Evolutionary conservation across 2,329 filamentous ascomycete genomes (phyloP).

Genomic region (Phyllachora maydis): DNA sequence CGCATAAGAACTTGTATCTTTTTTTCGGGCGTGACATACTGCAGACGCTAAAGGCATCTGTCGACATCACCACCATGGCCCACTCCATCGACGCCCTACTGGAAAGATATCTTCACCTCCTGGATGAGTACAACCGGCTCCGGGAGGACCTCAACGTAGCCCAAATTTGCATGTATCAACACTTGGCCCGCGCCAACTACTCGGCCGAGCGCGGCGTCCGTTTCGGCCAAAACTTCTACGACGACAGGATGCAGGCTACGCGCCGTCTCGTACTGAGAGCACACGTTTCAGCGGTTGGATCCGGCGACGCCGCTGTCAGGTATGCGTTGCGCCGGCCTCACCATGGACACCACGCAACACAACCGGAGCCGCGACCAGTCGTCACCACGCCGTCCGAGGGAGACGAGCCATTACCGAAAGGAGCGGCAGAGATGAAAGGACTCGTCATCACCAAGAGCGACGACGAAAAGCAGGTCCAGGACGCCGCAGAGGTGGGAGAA

Average conservation of each 20-base stretch:
- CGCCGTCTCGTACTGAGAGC: too few relatives aligned
- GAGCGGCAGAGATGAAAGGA: constrained; percentile 4
- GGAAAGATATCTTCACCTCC: constrained; percentile 39
- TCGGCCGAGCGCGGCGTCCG: constrained; percentile 37
- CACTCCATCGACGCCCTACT: constrained; percentile 39
- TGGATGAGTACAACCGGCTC: constrained; percentile 46
- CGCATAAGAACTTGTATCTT: too few relatives aligned
- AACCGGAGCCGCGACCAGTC: constrained; percentile 1
- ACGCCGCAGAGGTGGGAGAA: too few relatives aligned
- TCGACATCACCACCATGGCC: constrained; percentile 11
- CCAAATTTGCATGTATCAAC: constrained; percentile 33
- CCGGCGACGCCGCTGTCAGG: too few relatives aligned
- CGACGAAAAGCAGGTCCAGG: constrained; percentile 1
- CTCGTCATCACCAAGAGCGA: constrained; percentile 2
- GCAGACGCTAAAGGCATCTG: too few relatives aligned
- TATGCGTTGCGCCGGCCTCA: too few relatives aligned
- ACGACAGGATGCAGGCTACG: constrained; percentile 49
- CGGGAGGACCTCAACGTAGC: constrained; percentile 28
- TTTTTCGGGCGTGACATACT: too few relatives aligned
- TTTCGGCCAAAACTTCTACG: constrained; percentile 52
- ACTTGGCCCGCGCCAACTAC: constrained; percentile 59
- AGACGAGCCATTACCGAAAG: constrained; percentile 2
- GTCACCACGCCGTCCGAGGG: constrained; percentile 1
- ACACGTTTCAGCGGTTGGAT: too few relatives aligned
- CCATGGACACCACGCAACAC: too few relatives aligned